These are phyloP conservation scores for Rhizopus arrhizus DNA, from an alignment of 371 early-diverging fungal species.

Conservation along the genomic window DNA sequence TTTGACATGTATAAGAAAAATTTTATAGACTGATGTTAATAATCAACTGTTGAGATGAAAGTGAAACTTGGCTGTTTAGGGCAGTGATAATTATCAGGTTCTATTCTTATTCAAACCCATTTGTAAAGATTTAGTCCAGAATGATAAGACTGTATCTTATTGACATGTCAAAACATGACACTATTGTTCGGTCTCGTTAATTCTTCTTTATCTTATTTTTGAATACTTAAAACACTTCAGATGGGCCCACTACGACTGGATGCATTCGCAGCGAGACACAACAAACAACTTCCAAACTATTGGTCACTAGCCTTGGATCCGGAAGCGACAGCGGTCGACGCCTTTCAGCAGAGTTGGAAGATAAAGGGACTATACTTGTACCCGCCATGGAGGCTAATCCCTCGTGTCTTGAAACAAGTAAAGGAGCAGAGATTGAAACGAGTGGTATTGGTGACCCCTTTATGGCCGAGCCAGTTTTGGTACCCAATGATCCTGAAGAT, in stretches of 20 bases:
- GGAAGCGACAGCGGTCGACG: slow-evolving; percentile 25
- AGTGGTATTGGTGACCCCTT: slow-evolving; percentile 22
- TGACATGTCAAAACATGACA: too few relatives aligned
- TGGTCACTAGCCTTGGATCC: slow-evolving; percentile 29
- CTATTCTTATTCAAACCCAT: too few relatives aligned
- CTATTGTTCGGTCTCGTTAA: too few relatives aligned
- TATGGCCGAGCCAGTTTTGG: slow-evolving; percentile 28
- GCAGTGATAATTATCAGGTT: too few relatives aligned
- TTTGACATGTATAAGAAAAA: too few relatives aligned
- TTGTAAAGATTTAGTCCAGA: too few relatives aligned
- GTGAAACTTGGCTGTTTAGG: too few relatives aligned
- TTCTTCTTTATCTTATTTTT: too few relatives aligned
- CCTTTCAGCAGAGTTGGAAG: slow-evolving; percentile 30
- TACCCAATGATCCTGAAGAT: slow-evolving; percentile 14
- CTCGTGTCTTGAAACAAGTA: slow-evolving; percentile 24
- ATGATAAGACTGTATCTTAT: too few relatives aligned
- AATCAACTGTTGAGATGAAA: too few relatives aligned
- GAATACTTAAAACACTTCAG: too few relatives aligned
- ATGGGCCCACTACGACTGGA: slow-evolving; percentile 24
- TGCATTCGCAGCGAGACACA: slow-evolving; percentile 28
- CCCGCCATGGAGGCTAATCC: slow-evolving; percentile 37
- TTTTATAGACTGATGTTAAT: too few relatives aligned
- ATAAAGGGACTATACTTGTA: slow-evolving; percentile 20
- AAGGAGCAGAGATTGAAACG: slow-evolving; percentile 5
- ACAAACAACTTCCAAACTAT: slow-evolving; percentile 12